A percentile compares a stretch with the other conserved stretches of the same genome.
These are phyloP conservation scores for Linnemannia elongata DNA, from an alignment of 192 early-diverging fungal species.

Conservation along the genomic window DNA sequence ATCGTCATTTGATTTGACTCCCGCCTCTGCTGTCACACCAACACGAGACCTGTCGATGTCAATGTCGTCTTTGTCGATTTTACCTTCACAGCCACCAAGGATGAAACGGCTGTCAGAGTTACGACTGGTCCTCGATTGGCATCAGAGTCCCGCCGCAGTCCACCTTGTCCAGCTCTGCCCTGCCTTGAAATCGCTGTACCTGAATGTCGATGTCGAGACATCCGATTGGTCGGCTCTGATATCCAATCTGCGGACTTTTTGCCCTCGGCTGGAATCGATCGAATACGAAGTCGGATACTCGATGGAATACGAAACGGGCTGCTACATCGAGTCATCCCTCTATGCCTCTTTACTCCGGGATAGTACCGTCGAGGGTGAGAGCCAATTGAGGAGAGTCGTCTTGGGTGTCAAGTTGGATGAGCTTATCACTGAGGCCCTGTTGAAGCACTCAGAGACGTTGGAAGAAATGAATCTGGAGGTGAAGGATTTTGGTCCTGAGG, in stretches of 20 bases:
- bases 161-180: slow-evolving; percentile 8
- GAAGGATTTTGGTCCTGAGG: neutral
- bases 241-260: neutral
- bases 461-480: neutral
- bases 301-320: slow-evolving; percentile 12
- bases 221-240: neutral
- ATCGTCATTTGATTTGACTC: neutral
- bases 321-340: neutral
- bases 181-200: neutral
- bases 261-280: slow-evolving; percentile 9
- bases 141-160: neutral
- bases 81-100: neutral
- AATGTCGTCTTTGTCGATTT: too few relatives aligned
- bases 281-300: slow-evolving; percentile 11
- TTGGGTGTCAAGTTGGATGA: neutral
- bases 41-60: too few relatives aligned
- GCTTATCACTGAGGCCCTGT: neutral
- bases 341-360: slow-evolving; percentile 17
- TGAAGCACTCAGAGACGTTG: slow-evolving; percentile 1
- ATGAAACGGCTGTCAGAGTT: neutral
- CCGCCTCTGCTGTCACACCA: neutral
- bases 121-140: slow-evolving; percentile 19
- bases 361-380: neutral
- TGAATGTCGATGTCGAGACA: slow-evolving; percentile 23
- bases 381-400: neutral